phyloP scores from a whole-genome alignment of 2,329 filamentous ascomycete species.

The Cercospora sp. region DNA sequence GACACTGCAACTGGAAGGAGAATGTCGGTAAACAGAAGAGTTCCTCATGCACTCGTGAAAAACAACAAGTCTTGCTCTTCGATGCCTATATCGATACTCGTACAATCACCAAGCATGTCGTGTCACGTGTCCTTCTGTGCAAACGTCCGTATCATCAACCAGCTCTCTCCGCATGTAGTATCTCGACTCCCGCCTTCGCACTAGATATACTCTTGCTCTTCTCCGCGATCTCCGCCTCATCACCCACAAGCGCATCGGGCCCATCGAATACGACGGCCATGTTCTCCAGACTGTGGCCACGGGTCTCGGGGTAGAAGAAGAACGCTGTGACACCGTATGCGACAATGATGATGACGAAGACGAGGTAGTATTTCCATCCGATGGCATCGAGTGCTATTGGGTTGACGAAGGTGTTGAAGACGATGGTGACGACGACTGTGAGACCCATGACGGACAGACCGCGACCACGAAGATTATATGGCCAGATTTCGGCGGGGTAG shows the following conservation, averaged over 20 bases:
- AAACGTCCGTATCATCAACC: background rate
- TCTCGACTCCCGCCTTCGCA: constrained; percentile 17
- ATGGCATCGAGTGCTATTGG: constrained; percentile 44
- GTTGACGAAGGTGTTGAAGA: constrained; percentile 45
- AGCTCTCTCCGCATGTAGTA: constrained; percentile 15
- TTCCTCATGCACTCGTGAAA: too few relatives aligned
- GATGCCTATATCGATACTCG: background rate
- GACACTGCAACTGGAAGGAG: too few relatives aligned
- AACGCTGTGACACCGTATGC: constrained; percentile 29
- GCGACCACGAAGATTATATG: constrained; percentile 34
- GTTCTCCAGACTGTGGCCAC: constrained; percentile 42
- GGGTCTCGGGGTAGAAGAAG: constrained; percentile 21
- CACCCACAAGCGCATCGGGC: constrained; percentile 16
- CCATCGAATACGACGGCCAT: constrained; percentile 48
- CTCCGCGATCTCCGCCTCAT: constrained; percentile 18
- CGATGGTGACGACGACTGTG: constrained; percentile 24
- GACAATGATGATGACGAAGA: constrained; percentile 42
- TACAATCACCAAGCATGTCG: background rate
- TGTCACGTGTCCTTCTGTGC: background rate
- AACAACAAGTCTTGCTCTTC: too few relatives aligned
- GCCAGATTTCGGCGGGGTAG: constrained; percentile 41
- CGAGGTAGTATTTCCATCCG: constrained; percentile 48
- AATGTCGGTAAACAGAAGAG: too few relatives aligned
- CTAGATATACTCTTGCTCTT: constrained; percentile 19
- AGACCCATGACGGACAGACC: constrained; percentile 31